Evolutionary conservation across 371 early-diverging fungal species (phyloP), one percentile per base, ranked within the genome.

Genomic region (Lichtheimia corymbifera): DNA sequence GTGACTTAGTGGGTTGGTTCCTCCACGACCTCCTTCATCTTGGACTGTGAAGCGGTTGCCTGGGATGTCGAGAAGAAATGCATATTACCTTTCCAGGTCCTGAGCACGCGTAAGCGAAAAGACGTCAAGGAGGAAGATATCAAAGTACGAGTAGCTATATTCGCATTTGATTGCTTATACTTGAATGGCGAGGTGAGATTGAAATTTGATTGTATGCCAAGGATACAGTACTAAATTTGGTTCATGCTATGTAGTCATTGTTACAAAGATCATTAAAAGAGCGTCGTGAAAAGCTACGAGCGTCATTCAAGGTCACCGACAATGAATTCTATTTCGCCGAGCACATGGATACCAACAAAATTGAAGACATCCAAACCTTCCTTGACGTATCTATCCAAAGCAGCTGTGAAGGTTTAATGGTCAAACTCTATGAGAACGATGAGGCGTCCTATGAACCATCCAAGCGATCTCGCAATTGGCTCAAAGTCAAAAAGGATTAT

Each of bases 401-500:
- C 56, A 95, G 93, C 72, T 99, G 99, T 77, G 99, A 99, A 81
- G 99, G 99, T 0, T 67, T 99, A 58, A 99, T 99, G 99, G 92
- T 99, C 59, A 99, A 99, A 76, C 88, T 93, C 9, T 81, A 96
- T 57, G 89, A 94, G 54, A 87, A 88, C 15, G 73, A 86, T 3
- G 90, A 91, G 49, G 89, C 99, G 0, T 84, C 91, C 0, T 99
- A 99, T 71, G 98, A 98, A 67, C 99, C 99, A 5, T 97, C 97
- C 22, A 94, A 95, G 67, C 86, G 99, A 52, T 94, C 96, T 4
- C 86, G 97, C 49, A 99, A 99, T 70, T 99, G 99, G 99, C 88
- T 99, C 42, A 99, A 99, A 83, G 88, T 97, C 20, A 99, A 99
- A 74, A 99, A 99, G 77, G 99, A 99, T 71, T 99, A 99, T 65